Evolutionary conservation across 2,329 filamentous ascomycete genomes (phyloP).

Genomic region (Periconia sp.): DNA sequence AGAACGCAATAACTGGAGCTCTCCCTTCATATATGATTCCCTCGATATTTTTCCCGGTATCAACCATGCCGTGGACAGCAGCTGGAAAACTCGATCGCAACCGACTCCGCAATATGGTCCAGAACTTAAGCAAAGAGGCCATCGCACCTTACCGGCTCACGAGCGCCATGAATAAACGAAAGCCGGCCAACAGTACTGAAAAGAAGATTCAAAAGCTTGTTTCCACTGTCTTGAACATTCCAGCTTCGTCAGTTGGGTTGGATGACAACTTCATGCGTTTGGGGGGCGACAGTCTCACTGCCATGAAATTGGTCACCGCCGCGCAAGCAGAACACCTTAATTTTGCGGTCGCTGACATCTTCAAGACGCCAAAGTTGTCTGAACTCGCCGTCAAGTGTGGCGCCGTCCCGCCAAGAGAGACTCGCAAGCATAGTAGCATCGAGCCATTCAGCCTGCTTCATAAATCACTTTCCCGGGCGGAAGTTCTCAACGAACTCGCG

Average conservation of each 20-base stretch:
- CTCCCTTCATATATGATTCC: slow-evolving; percentile 41
- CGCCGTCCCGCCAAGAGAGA: neutral
- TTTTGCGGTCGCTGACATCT: slow-evolving; percentile 34
- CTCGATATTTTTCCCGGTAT: slow-evolving; percentile 33
- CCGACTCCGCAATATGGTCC: slow-evolving; percentile 26
- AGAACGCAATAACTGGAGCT: slow-evolving; percentile 30
- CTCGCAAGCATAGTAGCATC: slow-evolving; percentile 12
- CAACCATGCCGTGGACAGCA: slow-evolving; percentile 34
- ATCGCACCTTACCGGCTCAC: slow-evolving; percentile 33
- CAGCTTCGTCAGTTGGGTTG: slow-evolving; percentile 25
- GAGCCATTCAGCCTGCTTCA: slow-evolving; percentile 27
- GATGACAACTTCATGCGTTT: slow-evolving; percentile 41
- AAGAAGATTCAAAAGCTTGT: slow-evolving; percentile 36
- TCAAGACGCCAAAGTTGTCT: slow-evolving; percentile 32
- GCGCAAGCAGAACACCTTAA: slow-evolving; percentile 29
- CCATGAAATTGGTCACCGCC: slow-evolving; percentile 34
- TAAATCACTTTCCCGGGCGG: slow-evolving; percentile 5
- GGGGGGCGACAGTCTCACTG: slow-evolving; percentile 33
- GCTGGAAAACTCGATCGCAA: slow-evolving; percentile 38
- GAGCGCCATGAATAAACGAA: slow-evolving; percentile 30
- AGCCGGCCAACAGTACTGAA: slow-evolving; percentile 27
- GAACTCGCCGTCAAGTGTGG: slow-evolving; percentile 31
- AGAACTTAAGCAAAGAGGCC: slow-evolving; percentile 30
- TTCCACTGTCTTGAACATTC: slow-evolving; percentile 28
- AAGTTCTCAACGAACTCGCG: slow-evolving; percentile 23